These are phyloP conservation scores for Penicillium parvum DNA, from an alignment of 495 filamentous ascomycete species.

Conservation along the genomic window DNA sequence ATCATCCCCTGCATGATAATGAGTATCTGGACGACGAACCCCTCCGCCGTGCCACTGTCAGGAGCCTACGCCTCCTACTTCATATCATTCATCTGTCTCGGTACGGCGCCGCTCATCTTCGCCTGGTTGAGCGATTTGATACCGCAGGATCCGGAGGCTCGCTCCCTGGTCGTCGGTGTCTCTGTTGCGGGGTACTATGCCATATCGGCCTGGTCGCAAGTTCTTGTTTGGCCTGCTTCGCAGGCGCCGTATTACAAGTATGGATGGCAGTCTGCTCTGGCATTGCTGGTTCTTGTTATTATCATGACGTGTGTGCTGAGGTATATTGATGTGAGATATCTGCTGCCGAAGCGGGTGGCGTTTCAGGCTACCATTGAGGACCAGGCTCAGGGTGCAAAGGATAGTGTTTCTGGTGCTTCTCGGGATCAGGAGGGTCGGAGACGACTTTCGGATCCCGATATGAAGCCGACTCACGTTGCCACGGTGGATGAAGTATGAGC, in stretches of 20 bases:
- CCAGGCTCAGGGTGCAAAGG: slow-evolving; percentile 12
- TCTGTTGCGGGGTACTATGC: slow-evolving; percentile 30
- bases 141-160: slow-evolving; percentile 29
- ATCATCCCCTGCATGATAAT: slow-evolving; percentile 32
- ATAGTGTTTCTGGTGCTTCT: slow-evolving; percentile 3
- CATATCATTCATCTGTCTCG: slow-evolving; percentile 23
- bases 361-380: slow-evolving; percentile 20
- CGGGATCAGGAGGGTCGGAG: background rate
- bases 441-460: background rate
- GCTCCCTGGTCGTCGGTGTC: slow-evolving; percentile 27
- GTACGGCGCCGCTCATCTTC: slow-evolving; percentile 32
- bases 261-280: slow-evolving; percentile 28
- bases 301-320: slow-evolving; percentile 27
- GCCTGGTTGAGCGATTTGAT: slow-evolving; percentile 31
- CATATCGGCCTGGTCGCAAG: slow-evolving; percentile 32
- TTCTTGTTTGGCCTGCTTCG: slow-evolving; percentile 29
- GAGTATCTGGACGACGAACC: slow-evolving; percentile 28
- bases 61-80: slow-evolving; percentile 30
- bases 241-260: slow-evolving; percentile 30
- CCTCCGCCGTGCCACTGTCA: slow-evolving; percentile 16
- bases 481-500: background rate
- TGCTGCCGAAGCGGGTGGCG: slow-evolving; percentile 22
- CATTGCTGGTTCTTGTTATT: slow-evolving; percentile 25
- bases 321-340: slow-evolving; percentile 26
- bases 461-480: background rate